phyloP scores from a whole-genome alignment of 352 stramenopile genomes.

The Elongisporangium prolatum region DNA sequence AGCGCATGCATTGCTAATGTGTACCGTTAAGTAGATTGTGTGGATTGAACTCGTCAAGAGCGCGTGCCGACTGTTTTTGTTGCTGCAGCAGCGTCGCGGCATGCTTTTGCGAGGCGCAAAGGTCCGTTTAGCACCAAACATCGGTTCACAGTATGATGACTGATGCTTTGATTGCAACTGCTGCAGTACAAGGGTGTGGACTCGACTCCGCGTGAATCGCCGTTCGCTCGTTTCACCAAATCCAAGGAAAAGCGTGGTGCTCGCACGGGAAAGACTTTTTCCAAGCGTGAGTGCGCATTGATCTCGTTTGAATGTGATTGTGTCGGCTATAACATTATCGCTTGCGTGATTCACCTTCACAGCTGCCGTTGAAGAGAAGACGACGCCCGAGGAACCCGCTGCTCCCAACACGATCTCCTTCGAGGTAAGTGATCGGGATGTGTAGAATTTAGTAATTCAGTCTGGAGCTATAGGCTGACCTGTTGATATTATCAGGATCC shows the following conservation, averaged over 20 bases:
- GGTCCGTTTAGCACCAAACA: conserved; percentile 12
- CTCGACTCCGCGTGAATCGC: conserved; percentile 33
- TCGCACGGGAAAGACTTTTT: conserved; percentile 69
- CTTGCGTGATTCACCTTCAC: not conserved
- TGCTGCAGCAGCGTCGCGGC: conserved; percentile 48
- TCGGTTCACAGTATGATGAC: not conserved
- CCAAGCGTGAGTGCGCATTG: conserved; percentile 25
- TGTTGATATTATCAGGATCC: no score
- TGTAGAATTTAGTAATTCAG: not conserved
- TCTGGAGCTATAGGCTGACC: not conserved
- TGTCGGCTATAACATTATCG: conserved; percentile 1
- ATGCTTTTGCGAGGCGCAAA: conserved; percentile 62
- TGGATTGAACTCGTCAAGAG: conserved; percentile 74
- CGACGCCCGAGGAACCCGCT: conserved; percentile 11
- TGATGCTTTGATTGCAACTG: not conserved
- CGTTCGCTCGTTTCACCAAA: conserved; percentile 61
- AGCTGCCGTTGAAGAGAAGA: conserved; percentile 20
- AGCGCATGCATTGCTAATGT: not conserved
- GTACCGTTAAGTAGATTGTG: conserved; percentile 42
- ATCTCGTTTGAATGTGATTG: not conserved
- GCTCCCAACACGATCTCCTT: conserved; percentile 48
- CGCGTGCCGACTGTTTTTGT: conserved; percentile 56
- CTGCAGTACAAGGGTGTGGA: conserved; percentile 54
- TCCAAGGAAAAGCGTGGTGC: conserved; percentile 44
- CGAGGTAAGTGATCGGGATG: conserved; percentile 19